Percentiles rank a stretch among this genome's conserved stretches.
Evolutionary conservation across 225 moss, liverwort and hornwort species (phyloP).

Genomic region (Neckera pumila): DNA sequence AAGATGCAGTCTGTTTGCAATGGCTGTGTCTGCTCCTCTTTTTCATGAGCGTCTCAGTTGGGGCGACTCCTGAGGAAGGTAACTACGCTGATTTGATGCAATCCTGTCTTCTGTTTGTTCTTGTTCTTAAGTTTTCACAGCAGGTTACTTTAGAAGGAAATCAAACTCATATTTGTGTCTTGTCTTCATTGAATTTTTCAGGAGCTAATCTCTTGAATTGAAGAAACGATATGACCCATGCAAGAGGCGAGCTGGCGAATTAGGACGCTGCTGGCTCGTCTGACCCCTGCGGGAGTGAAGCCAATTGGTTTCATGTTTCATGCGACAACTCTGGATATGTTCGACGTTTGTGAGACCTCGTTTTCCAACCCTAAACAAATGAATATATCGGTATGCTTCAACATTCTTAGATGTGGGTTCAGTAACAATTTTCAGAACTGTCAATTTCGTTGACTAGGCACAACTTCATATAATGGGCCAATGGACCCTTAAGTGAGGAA

Average conservation of each 20-base stretch:
- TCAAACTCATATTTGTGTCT: background rate
- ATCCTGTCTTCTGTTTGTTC: background rate
- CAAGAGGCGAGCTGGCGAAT: background rate
- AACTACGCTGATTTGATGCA: background rate
- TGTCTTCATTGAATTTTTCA: background rate
- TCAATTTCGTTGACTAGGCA: no score
- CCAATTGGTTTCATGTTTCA: background rate
- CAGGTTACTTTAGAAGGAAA: background rate
- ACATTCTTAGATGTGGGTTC: background rate
- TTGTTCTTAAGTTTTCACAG: background rate
- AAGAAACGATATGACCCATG: background rate
- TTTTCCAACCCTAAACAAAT: background rate
- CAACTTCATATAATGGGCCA: no score
- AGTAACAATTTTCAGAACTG: background rate
- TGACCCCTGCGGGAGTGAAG: background rate
- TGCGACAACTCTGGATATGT: background rate
- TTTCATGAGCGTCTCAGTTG: background rate
- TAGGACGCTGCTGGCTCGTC: background rate
- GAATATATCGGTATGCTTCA: background rate
- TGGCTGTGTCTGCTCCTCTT: background rate
- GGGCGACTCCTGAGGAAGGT: background rate
- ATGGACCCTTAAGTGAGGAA: no score
- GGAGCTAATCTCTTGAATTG: background rate
- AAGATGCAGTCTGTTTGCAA: background rate
- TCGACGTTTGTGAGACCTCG: background rate